phyloP scores from a whole-genome alignment of 2,329 filamentous ascomycete genomes.

The Venturia asperata region DNA sequence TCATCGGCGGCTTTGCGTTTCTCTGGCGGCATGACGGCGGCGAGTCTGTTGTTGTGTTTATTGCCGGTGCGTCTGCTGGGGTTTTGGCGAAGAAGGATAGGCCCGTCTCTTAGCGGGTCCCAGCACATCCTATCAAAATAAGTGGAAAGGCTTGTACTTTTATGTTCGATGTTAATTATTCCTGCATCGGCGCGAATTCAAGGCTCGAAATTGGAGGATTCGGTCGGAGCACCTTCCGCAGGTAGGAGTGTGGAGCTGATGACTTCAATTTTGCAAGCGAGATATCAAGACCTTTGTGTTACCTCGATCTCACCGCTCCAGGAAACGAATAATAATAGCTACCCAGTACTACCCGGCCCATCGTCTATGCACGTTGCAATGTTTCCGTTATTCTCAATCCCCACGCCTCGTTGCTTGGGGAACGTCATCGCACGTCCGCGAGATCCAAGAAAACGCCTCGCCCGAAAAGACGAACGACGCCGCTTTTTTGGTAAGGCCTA shows the following conservation, averaged over 20 bases:
- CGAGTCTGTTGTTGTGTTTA: slow-evolving; percentile 6
- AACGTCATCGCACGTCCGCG: neutral
- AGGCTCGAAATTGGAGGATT: neutral
- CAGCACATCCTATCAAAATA: neutral
- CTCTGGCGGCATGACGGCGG: slow-evolving; percentile 12
- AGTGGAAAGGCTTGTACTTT: too few relatives aligned
- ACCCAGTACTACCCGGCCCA: neutral
- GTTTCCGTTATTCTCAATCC: too few relatives aligned
- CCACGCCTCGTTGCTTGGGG: neutral
- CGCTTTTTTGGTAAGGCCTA: neutral
- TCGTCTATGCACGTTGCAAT: too few relatives aligned
- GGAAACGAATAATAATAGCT: neutral
- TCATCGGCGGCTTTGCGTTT: slow-evolving; percentile 12
- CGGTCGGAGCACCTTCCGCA: neutral
- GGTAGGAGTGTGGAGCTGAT: neutral
- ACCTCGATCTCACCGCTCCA: neutral
- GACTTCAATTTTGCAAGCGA: neutral
- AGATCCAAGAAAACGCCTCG: neutral
- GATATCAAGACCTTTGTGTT: neutral
- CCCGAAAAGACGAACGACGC: neutral
- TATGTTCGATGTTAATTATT: neutral
- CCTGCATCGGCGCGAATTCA: neutral
- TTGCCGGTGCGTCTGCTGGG: neutral
- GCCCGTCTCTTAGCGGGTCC: neutral
- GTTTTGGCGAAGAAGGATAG: neutral